Conservation (phyloP, 2,329 filamentous ascomycete species). For the Neoascochyta sp. region DNA sequence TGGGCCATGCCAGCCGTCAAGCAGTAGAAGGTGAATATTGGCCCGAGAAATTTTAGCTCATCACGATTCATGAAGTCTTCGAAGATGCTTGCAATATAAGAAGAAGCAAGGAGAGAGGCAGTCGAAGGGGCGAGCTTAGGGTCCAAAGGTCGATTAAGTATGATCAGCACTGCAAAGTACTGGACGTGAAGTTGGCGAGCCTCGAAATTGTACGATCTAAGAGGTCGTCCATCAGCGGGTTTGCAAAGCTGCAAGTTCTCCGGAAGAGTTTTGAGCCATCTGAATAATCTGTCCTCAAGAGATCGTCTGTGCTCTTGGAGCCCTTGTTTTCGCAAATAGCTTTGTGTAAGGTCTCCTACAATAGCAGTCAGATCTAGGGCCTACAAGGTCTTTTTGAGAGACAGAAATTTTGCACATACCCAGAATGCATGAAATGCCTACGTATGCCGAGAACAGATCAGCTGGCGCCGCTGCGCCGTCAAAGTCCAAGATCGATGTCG, state of each 20-base stretch:
- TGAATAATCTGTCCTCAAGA: slow-evolving; percentile 40
- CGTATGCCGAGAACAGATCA: slow-evolving; percentile 39
- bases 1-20: slow-evolving; percentile 40
- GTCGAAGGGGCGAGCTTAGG: slow-evolving; percentile 32
- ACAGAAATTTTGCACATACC: slow-evolving; percentile 12
- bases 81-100: slow-evolving; percentile 43
- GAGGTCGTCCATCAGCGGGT: slow-evolving; percentile 16
- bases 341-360: slow-evolving; percentile 40
- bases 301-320: slow-evolving; percentile 29
- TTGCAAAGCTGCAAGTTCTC: slow-evolving; percentile 29
- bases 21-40: slow-evolving; percentile 43
- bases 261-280: slow-evolving; percentile 40
- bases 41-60: slow-evolving; percentile 41
- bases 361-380: slow-evolving; percentile 1
- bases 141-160: slow-evolving; percentile 37
- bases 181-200: slow-evolving; percentile 38
- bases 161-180: slow-evolving; percentile 41
- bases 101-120: slow-evolving; percentile 41
- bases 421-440: slow-evolving; percentile 40
- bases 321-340: slow-evolving; percentile 36
- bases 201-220: slow-evolving; percentile 34
- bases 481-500: slow-evolving; percentile 38
- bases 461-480: slow-evolving; percentile 25
- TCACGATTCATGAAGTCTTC: slow-evolving; percentile 44
- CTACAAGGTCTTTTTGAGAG: not conserved